phyloP scores from a whole-genome alignment of 345 rosid genomes.

The Eucalyptus dawsonii region DNA sequence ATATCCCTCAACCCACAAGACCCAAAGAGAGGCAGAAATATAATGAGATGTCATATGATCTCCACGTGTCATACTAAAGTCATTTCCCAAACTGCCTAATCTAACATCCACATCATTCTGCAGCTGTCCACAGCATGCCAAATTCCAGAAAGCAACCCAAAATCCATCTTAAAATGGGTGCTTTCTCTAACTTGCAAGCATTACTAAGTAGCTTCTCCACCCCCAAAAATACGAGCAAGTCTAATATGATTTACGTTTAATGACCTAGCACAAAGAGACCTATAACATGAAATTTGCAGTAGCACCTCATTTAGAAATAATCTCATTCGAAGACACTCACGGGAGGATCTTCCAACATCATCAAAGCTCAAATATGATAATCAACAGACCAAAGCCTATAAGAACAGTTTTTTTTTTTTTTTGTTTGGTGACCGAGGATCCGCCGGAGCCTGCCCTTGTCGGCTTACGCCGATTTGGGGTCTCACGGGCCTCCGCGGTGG shows the following conservation, averaged over 20 bases:
- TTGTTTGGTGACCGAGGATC: too few species aligned
- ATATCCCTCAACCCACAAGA: not conserved
- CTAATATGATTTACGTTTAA: not conserved
- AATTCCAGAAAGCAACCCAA: not conserved
- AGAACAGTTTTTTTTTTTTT: not conserved
- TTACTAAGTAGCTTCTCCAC: not conserved
- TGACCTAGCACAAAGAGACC: not conserved
- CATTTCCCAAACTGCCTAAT: not conserved
- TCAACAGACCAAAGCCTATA: not conserved
- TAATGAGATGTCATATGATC: not conserved
- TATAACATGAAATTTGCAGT: not conserved
- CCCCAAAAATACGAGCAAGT: not conserved
- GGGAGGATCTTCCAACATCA: not conserved
- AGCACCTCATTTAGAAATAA: not conserved
- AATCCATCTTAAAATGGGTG: not conserved
- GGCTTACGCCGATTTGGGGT: too few species aligned
- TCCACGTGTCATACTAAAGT: not conserved
- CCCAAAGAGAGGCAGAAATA: not conserved
- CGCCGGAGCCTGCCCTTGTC: too few species aligned
- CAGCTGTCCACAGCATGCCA: not conserved
- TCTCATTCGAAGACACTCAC: not conserved
- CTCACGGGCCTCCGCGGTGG: too few species aligned
- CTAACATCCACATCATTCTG: not conserved
- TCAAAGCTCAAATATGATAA: not conserved
- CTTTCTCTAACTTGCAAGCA: not conserved